These are phyloP conservation scores for Leptodontidium sp. DNA, from an alignment of 2,329 filamentous ascomycete species.

Conservation along the genomic window DNA sequence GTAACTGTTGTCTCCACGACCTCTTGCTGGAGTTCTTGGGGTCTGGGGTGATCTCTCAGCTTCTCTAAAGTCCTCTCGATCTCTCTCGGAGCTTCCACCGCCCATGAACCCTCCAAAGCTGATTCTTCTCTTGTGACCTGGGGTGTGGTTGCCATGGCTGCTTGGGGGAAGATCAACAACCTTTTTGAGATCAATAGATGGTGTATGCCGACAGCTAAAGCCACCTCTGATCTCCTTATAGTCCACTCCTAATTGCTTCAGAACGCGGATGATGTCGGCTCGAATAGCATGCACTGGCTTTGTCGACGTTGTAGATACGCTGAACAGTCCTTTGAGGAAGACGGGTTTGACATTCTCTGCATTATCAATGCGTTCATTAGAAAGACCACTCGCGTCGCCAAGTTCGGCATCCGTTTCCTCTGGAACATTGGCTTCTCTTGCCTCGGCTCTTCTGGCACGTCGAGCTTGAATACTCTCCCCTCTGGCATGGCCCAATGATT, in stretches of 20 bases:
- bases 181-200: conserved; percentile 87
- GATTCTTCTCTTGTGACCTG: conserved; percentile 77
- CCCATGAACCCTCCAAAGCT: conserved; percentile 79
- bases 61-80: conserved; percentile 76
- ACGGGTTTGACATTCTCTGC: conserved; percentile 91
- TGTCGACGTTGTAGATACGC: conserved; percentile 93
- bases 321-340: conserved; percentile 95
- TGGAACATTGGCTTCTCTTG: conserved; percentile 78
- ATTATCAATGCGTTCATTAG: conserved; percentile 68
- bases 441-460: conserved; percentile 76
- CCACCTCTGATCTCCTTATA: conserved; percentile 93
- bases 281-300: conserved; percentile 88
- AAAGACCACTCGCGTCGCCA: conserved; percentile 66
- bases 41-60: conserved; percentile 60
- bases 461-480: conserved; percentile 92
- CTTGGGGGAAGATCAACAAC: conserved; percentile 69
- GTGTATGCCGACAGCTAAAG: conserved; percentile 86
- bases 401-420: conserved; percentile 91
- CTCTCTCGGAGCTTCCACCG: conserved; percentile 59
- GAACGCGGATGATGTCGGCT: conserved; percentile 86
- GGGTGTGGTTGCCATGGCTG: conserved; percentile 56
- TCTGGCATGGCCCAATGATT: conserved; percentile 87
- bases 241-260: conserved; percentile 88
- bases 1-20: conserved; percentile 72
- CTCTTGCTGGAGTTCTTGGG: conserved; percentile 54